Base-by-base conservation (phyloP, 257 asterid species). In the Nicotiana otophora region DNA sequence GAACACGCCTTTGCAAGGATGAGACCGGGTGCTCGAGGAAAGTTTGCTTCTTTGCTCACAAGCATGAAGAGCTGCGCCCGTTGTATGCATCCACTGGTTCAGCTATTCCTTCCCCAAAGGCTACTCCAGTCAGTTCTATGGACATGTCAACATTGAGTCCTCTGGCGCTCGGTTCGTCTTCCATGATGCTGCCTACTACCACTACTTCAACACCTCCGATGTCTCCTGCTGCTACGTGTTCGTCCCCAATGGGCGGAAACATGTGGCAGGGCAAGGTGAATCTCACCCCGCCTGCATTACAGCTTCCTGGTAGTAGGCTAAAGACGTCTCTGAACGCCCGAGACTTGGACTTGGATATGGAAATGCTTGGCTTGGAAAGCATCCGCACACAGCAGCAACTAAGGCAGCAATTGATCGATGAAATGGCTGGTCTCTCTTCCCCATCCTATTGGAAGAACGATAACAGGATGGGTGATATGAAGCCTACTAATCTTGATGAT, bases 1-100 rank as follows among this genome's bases (percentile, higher is more conserved):
- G 96, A 82, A 95, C 99, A 51, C 91, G 98, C 19, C 94, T 93
- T 4, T 95, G 98, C 87, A 95, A 95, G 88, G 98, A 95, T 10
- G 98, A 95, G 85, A 89, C 93, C 0, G 93, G 97, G 1, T 95
- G 99, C 81, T 54, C 91, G 0, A 86, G 98, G 83, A 95, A 90
- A 85, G 98, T 95, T 10, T 95, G 98, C 84, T 95, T 95, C 79
- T 95, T 95, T 10, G 98, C 98, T 1, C 98, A 95, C 86, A 93
- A 85, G 78, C 88, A 86, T 0, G 98, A 93, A 31, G 98, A 95
- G 77, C 77, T 95, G 36, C 94, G 98, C 1, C 98, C 98, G 0
- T 33, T 93, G 88, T 91, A 92, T 46, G 92, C 95, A 14, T 90
- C 97, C 6, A 95, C 98, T 0, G 98, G 98, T 30, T 95, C 98